These are phyloP conservation scores for Neurospora crassa DNA, from an alignment of 2,329 filamentous ascomycete species.

Conservation along the genomic window DNA sequence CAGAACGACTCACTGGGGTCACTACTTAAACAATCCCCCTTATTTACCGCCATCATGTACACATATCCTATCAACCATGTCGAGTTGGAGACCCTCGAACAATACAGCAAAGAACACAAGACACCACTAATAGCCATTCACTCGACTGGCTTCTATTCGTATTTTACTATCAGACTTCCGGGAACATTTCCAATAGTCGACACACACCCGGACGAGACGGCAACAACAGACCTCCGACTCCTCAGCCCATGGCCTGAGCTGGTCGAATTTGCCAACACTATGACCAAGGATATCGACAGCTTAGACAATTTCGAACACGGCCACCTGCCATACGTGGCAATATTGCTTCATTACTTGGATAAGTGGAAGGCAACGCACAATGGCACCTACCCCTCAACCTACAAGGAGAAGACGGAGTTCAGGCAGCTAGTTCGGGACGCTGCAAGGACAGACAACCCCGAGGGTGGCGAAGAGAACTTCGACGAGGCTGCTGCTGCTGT, in stretches of 20 bases:
- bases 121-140: conserved; percentile 76
- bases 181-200: conserved; percentile 86
- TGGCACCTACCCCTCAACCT: conserved; percentile 59
- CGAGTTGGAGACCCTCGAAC: conserved; percentile 34
- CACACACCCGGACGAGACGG: conserved; percentile 83
- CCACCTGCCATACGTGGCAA: conserved; percentile 77
- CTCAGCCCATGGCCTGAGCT: conserved; percentile 82
- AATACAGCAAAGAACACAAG: conserved; percentile 42
- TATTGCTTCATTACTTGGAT: conserved; percentile 74
- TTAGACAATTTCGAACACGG: conserved; percentile 77
- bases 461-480: conserved; percentile 93
- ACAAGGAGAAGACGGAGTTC: conserved; percentile 82
- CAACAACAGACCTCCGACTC: conserved; percentile 76
- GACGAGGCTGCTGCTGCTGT: conserved; percentile 85
- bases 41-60: conserved; percentile 47
- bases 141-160: conserved; percentile 85
- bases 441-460: conserved; percentile 61
- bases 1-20: conserved; percentile 29
- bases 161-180: conserved; percentile 71
- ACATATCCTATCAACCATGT: conserved; percentile 38
- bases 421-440: conserved; percentile 57
- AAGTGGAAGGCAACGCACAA: conserved; percentile 66
- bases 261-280: conserved; percentile 50
- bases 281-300: conserved; percentile 59
- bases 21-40: conserved; percentile 30